Evolutionary conservation across 2,329 filamentous ascomycete genomes (phyloP), one percentile per base, ranked within the genome.

Genomic region (Talaromyces verruculosus): DNA sequence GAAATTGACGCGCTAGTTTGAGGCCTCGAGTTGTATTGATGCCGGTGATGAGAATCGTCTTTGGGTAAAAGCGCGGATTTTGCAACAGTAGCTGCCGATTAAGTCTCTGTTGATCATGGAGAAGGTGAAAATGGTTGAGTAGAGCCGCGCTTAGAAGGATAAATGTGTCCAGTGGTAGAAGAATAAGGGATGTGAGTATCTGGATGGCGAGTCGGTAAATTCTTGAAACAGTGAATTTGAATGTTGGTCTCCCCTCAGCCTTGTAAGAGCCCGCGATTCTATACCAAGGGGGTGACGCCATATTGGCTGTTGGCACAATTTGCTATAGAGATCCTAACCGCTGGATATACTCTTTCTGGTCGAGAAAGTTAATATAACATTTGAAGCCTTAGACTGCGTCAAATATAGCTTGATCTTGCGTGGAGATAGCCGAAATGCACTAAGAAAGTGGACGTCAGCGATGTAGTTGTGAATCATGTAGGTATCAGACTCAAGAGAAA

Each of bases 1-100:
- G 82, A 75, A 92, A 89, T 3, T 85, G 76, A 39, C 91, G 85
- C 4, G 90, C 88, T 8, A 93, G 78, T 0, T 82, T 79, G 2
- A 93, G 81, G 3, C 89, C 90, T 73, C 92, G 91, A 51, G 86
- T 83, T 84, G 91, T 93, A 55, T 87, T 86, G 2, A 92, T 83
- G 1, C 91, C 90, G 0, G 90, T 92, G 49, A 93, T 84, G 15
- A 93, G 83, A 41, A 93, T 80, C 0, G 84, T 90, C 63, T 82
- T 84, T 1, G 79, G 78, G 39, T 77, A 74, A 70, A 81, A 81
- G 7, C 71, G 73, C 1, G 77, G 73, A 65, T 76, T 72, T 13
- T 69, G 68, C 3, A 73, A 71, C 17, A 71, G 71, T 22, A 67
- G 69, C 67, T 73, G 68, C 39, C 72, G 72, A 61, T 67, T 70